phyloP scores from a whole-genome alignment of 106 monocot genomes.

The Platanthera guangdongensis region DNA sequence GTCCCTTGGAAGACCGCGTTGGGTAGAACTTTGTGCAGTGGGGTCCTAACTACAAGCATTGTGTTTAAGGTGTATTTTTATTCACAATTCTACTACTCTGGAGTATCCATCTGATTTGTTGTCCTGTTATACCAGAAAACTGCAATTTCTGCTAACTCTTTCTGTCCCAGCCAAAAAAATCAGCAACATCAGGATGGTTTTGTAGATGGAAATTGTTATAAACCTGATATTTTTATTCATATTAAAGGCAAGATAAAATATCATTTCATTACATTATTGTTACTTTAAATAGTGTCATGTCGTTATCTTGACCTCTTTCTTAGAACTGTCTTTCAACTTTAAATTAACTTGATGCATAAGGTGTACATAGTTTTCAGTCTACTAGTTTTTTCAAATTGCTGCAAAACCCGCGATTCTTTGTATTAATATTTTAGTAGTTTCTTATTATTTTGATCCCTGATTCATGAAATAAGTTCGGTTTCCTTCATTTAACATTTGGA shows the following conservation, averaged over 20 bases:
- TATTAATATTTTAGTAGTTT: background rate
- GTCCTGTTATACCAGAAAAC: too few relatives aligned
- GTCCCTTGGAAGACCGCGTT: too few relatives aligned
- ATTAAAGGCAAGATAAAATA: conserved; percentile 1
- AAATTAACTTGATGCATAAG: background rate
- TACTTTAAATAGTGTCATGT: background rate
- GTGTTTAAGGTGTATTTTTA: too few relatives aligned
- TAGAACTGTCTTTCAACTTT: background rate
- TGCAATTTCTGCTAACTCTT: too few relatives aligned
- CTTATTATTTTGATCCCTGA: background rate
- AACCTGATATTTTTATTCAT: background rate
- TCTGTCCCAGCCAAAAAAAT: too few relatives aligned
- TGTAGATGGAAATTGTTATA: background rate
- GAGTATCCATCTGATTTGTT: too few relatives aligned
- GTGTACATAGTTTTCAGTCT: background rate
- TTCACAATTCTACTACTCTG: too few relatives aligned
- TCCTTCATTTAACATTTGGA: background rate
- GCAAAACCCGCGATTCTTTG: background rate
- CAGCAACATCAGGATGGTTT: too few relatives aligned
- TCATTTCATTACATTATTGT: background rate
- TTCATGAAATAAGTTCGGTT: background rate
- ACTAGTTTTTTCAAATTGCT: background rate
- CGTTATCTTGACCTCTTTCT: background rate
- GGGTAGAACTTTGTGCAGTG: too few relatives aligned
- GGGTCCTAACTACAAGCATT: too few relatives aligned